Evolutionary conservation across 345 rosid species (phyloP).

Genomic region (Trapa incisa): DNA sequence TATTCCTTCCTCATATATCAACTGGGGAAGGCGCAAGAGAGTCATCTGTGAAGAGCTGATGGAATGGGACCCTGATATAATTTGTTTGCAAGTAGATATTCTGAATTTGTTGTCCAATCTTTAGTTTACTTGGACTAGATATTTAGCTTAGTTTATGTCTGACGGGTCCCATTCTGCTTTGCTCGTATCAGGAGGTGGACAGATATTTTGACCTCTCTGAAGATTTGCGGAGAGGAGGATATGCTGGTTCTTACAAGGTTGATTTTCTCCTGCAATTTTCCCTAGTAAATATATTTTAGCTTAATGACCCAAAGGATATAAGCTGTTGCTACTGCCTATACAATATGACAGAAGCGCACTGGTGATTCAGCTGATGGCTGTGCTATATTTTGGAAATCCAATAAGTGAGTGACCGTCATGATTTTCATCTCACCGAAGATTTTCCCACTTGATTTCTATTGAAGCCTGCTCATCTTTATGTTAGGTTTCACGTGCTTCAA

Average conservation of each 20-base stretch:
- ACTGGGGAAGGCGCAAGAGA: slow-evolving; percentile 60
- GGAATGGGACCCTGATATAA: slow-evolving; percentile 49
- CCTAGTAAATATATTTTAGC: neutral
- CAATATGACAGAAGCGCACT: slow-evolving; percentile 58
- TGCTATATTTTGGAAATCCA: slow-evolving; percentile 68
- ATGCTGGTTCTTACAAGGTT: slow-evolving; percentile 68
- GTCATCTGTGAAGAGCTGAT: slow-evolving; percentile 47
- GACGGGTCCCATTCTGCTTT: slow-evolving; percentile 8
- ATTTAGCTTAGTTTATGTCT: slow-evolving; percentile 6
- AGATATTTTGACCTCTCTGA: slow-evolving; percentile 45
- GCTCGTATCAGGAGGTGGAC: slow-evolving; percentile 62
- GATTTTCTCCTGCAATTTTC: slow-evolving; percentile 5
- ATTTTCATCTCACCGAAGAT: slow-evolving; percentile 6
- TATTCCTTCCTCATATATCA: slow-evolving; percentile 39
- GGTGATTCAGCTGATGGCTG: slow-evolving; percentile 73
- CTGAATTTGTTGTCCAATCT: neutral
- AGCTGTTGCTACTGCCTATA: neutral
- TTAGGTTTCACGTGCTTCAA: slow-evolving; percentile 55
- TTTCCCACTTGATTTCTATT: slow-evolving; percentile 3
- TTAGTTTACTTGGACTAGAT: neutral
- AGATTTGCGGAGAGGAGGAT: slow-evolving; percentile 51
- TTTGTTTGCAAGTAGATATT: slow-evolving; percentile 54
- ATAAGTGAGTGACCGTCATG: slow-evolving; percentile 23
- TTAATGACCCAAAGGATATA: neutral
- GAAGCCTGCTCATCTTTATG: slow-evolving; percentile 6